Conservation (phyloP, 352 stramenopile genomes). For the Phytophthora quininea region DNA sequence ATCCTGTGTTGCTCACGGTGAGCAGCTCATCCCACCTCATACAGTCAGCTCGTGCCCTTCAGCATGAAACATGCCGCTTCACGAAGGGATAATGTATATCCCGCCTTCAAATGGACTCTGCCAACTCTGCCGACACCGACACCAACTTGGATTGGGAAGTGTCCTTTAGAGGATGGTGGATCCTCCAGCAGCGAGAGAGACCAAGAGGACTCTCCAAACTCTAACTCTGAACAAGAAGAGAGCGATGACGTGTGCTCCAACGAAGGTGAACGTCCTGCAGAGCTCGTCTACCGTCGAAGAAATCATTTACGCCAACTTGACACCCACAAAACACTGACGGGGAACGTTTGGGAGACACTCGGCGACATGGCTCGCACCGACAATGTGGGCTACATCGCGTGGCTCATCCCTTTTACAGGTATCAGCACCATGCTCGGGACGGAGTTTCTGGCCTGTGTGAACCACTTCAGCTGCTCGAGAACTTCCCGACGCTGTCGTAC, state of each 20-base stretch:
- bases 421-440: slow-evolving; percentile 81
- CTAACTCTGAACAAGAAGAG: slow-evolving; percentile 15
- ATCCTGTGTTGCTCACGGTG: no score
- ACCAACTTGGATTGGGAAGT: slow-evolving; percentile 7
- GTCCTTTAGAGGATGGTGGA: background rate
- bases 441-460: slow-evolving; percentile 66
- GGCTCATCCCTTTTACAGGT: slow-evolving; percentile 74
- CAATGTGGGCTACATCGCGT: slow-evolving; percentile 70
- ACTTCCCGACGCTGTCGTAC: slow-evolving; percentile 88
- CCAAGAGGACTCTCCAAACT: slow-evolving; percentile 25
- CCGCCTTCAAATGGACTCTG: no score
- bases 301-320: background rate
- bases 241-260: slow-evolving; percentile 10
- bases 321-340: background rate
- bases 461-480: slow-evolving; percentile 76
- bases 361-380: slow-evolving; percentile 40
- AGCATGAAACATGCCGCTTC: no score
- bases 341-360: slow-evolving; percentile 16
- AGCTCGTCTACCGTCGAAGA: slow-evolving; percentile 4
- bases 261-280: slow-evolving; percentile 17
- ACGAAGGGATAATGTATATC: no score
- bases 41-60: no score
- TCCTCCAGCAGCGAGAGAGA: slow-evolving; percentile 3
- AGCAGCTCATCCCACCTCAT: no score
- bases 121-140: no score